phyloP scores from a whole-genome alignment of 2,329 filamentous ascomycete species.

The Ceratocystis destructans region DNA sequence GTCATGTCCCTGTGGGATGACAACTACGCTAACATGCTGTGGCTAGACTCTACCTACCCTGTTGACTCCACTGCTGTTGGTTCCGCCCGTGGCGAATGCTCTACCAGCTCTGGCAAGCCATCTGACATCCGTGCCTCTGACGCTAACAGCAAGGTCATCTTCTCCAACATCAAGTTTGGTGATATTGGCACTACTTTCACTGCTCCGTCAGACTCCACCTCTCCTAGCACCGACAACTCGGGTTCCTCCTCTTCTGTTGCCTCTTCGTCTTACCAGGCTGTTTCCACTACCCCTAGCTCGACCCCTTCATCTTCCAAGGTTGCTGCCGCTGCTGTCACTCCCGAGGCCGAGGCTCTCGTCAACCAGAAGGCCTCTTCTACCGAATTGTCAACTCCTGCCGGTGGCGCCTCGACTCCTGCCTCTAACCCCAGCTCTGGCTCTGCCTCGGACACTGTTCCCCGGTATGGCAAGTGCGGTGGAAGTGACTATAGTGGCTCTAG shows the following conservation, averaged over 20 bases:
- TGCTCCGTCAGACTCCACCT: neutral
- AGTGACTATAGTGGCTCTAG: neutral
- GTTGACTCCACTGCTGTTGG: slow-evolving; percentile 23
- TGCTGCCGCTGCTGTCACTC: neutral
- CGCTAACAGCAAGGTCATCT: slow-evolving; percentile 29
- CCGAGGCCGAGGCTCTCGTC: neutral
- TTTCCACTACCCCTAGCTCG: neutral
- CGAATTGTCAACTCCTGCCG: neutral
- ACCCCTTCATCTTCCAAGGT: neutral
- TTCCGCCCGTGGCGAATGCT: slow-evolving; percentile 22
- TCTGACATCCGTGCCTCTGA: slow-evolving; percentile 21
- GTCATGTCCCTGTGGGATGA: slow-evolving; percentile 46
- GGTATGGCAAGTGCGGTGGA: neutral
- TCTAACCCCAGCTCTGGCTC: neutral
- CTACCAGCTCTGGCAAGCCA: slow-evolving; percentile 23
- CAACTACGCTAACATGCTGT: slow-evolving; percentile 51
- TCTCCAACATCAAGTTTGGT: slow-evolving; percentile 38
- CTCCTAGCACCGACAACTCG: neutral
- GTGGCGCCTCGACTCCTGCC: neutral
- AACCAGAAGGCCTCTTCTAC: neutral
- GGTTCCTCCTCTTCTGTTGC: neutral
- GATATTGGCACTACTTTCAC: slow-evolving; percentile 33
- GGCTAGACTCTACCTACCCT: slow-evolving; percentile 57
- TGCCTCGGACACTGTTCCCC: neutral
- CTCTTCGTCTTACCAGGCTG: neutral